Evolutionary conservation across 2,329 filamentous ascomycete genomes (phyloP), one percentile per base, ranked within the genome.

Genomic region (Calcarisporium arbuscula): DNA sequence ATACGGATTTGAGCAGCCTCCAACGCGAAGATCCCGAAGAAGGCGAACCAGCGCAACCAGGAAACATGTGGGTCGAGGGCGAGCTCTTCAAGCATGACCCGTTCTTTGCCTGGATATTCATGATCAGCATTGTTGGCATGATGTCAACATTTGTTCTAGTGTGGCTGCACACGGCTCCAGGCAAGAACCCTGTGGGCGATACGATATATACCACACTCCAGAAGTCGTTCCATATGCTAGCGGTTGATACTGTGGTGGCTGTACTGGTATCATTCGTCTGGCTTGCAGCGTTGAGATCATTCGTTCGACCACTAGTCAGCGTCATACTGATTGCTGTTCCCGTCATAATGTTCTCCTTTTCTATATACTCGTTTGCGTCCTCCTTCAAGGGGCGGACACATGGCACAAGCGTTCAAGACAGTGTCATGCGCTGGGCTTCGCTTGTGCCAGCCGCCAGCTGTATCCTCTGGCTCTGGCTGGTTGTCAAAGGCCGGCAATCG

Each of bases 201-300:
- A 95, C 90, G 2, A 87, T 98, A 39, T 98, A 98, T 59, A 87
- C 84, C 11, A 88, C 86, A 5, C 65, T 98, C 22, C 82, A 85
- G 48, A 79, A 80, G 32, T 95, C 89, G 1, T 92, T 94, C 51
- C 82, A 92, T 52, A 81, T 96, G 45, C 77, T 98, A 27, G 85
- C 86, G 3, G 78, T 92, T 34, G 94, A 96, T 60, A 96, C 92
- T 1, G 58, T 96, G 14, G 81, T 95, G n/a, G 84, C 92, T 1
- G 68, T 95, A 25, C 67, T 94, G 22, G 85, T 96, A 15, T 90
- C 90, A 2, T 68, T 95, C 22, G 60, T 95, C 18, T 98, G 92
- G 92, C 74, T 98, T 41, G 85, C 89, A 2, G 69, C 94, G 2
- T 68, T 98, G 30, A 77, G 87, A 30, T 92, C 88, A 5, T 95